Conservation (phyloP, 805 yeast genomes). For the Spathaspora boniae region DNA sequence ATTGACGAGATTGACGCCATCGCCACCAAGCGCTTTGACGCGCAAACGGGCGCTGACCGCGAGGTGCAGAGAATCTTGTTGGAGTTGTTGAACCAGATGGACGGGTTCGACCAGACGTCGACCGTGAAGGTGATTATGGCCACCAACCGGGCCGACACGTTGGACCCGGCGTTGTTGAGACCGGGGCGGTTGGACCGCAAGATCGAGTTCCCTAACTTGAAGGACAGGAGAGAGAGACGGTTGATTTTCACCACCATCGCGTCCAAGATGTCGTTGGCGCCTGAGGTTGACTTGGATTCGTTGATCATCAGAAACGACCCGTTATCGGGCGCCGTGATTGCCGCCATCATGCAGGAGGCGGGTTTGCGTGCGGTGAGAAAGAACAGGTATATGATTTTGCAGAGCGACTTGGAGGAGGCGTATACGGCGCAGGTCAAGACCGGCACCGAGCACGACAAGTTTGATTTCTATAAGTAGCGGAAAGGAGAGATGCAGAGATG, state of each 20-base stretch:
- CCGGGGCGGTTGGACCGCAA: constrained; percentile 98
- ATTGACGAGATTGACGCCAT: constrained; percentile 99
- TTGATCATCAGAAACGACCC: constrained; percentile 95
- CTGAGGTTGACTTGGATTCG: constrained; percentile 95
- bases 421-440: constrained; percentile 95
- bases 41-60: constrained; percentile 99
- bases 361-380: constrained; percentile 98
- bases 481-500: constrained; percentile 2
- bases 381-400: constrained; percentile 94
- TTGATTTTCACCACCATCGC: constrained; percentile 94
- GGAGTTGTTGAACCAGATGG: constrained; percentile 97
- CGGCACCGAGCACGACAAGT: constrained; percentile 92
- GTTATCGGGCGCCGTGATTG: constrained; percentile 93
- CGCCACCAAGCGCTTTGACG: constrained; percentile 98
- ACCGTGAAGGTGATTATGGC: constrained; percentile 99
- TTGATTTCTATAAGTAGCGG: constrained; percentile 85
- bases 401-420: constrained; percentile 96
- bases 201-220: constrained; percentile 93
- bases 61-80: constrained; percentile 97
- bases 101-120: constrained; percentile 94
- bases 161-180: constrained; percentile 96
- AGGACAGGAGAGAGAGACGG: constrained; percentile 97
- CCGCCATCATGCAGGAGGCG: constrained; percentile 99
- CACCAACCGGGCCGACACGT: constrained; percentile 97
- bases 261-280: constrained; percentile 95